phyloP scores from a whole-genome alignment of 2,329 filamentous ascomycete species.

The Dryadomyces quercus-mongolicae region DNA sequence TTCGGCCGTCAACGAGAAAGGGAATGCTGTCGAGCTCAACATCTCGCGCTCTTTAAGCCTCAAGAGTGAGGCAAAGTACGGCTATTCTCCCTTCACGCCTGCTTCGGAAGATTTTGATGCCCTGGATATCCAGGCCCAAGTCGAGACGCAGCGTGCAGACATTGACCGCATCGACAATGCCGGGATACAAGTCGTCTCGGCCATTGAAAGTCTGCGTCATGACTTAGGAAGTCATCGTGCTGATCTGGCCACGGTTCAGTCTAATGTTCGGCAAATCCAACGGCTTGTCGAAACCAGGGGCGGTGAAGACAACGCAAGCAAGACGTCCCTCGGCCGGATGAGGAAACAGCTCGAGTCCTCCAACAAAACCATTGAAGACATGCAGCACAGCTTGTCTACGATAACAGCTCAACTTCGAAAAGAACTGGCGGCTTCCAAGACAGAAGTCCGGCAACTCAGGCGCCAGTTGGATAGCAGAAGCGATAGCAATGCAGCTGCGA shows the following conservation, averaged over 20 bases:
- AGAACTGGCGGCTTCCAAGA: background rate
- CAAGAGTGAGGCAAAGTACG: slow-evolving; percentile 9
- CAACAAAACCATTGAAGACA: background rate
- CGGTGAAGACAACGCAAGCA: background rate
- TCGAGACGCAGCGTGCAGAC: slow-evolving; percentile 22
- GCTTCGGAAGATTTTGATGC: slow-evolving; percentile 12
- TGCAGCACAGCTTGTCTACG: background rate
- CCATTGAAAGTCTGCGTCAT: slow-evolving; percentile 21
- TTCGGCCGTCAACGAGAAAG: slow-evolving; percentile 10
- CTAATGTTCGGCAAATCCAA: background rate
- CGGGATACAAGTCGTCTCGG: slow-evolving; percentile 24
- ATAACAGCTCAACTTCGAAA: background rate
- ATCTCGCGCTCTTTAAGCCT: slow-evolving; percentile 22
- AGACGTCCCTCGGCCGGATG: background rate
- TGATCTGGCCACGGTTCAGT: slow-evolving; percentile 17
- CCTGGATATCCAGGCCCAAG: slow-evolving; percentile 19
- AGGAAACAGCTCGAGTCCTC: background rate
- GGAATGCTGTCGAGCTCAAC: slow-evolving; percentile 15
- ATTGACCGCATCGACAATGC: slow-evolving; percentile 24
- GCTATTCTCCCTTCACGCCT: slow-evolving; percentile 1
- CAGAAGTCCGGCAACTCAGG: background rate
- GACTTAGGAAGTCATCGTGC: slow-evolving; percentile 14
- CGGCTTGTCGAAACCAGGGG: background rate
- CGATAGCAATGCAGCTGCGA: slow-evolving; percentile 9
- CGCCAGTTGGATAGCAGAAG: background rate